Evolutionary conservation across 1,284 basidiomycete genomes (phyloP).

Genomic region (Leucoagaricus sp.): DNA sequence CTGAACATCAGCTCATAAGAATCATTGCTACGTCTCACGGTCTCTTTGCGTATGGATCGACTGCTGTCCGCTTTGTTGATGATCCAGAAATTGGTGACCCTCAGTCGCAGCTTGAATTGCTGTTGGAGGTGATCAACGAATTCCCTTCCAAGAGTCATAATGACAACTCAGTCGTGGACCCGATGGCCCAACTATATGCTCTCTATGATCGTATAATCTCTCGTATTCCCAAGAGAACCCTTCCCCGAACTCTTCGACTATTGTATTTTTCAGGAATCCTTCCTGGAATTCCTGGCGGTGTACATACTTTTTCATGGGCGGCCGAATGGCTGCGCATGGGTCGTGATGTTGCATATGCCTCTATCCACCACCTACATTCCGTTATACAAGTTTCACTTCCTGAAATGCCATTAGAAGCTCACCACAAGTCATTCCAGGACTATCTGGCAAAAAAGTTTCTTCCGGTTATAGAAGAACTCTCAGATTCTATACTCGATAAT

Average conservation of each 20-base stretch:
- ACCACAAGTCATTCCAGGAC: neutral
- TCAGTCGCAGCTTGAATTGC: neutral
- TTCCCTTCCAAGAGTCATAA: no score
- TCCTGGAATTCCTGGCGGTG: neutral
- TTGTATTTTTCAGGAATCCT: neutral
- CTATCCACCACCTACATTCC: neutral
- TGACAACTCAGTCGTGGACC: neutral
- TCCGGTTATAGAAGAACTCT: neutral
- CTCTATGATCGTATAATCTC: neutral
- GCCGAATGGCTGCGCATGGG: neutral
- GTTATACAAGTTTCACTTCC: neutral
- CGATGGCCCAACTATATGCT: slow-evolving; percentile 2
- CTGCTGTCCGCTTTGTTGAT: neutral
- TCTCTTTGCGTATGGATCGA: neutral
- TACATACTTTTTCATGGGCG: neutral
- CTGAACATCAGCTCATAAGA: neutral
- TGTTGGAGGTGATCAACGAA: neutral
- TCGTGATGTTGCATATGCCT: neutral
- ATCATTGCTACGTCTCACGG: neutral
- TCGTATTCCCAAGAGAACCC: neutral
- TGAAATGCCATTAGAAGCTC: neutral
- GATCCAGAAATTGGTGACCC: neutral
- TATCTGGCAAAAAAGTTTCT: neutral
- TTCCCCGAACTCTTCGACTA: neutral
- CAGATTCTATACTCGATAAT: neutral